Conservation (phyloP, 1,284 basidiomycete species). For the Melampsora larici-populina region DNA sequence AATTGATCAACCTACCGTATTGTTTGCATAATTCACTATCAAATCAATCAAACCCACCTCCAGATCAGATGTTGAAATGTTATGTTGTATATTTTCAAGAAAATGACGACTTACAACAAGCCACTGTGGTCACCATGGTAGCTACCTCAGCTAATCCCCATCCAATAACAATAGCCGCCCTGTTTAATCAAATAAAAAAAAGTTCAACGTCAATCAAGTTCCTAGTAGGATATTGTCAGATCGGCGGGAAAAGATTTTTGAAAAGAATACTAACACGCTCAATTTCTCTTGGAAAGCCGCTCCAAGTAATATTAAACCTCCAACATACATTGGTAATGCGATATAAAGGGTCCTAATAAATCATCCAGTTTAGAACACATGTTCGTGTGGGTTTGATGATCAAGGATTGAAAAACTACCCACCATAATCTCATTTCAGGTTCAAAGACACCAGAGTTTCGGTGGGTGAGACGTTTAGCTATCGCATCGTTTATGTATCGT, state of each 20-base stretch:
- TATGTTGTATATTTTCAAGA: too few relatives aligned
- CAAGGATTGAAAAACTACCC: conserved; percentile 45
- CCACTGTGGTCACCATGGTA: conserved; percentile 44
- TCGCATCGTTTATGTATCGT: conserved; percentile 66
- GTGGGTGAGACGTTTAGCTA: conserved; percentile 62
- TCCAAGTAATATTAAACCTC: conserved; percentile 60
- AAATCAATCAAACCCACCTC: conserved; percentile 56
- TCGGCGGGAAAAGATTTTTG: background rate
- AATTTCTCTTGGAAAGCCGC: conserved; percentile 28
- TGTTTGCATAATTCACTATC: conserved; percentile 33
- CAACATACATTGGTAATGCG: conserved; percentile 64
- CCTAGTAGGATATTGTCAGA: too few relatives aligned
- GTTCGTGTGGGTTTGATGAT: too few relatives aligned
- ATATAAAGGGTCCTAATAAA: conserved; percentile 63
- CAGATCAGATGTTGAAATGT: conserved; percentile 46
- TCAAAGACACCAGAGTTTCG: conserved; percentile 68
- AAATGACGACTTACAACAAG: conserved; percentile 14
- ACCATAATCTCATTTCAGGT: conserved; percentile 68
- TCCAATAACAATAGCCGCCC: conserved; percentile 51
- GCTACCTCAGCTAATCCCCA: conserved; percentile 48
- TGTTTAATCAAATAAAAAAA: conserved; percentile 52
- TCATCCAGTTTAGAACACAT: too few relatives aligned
- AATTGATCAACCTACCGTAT: conserved; percentile 21
- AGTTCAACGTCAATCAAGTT: too few relatives aligned
- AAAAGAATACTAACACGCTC: conserved; percentile 13